Base-by-base conservation (phyloP, 2,329 filamentous ascomycete genomes). In the Pestalotiopsis sp. region DNA sequence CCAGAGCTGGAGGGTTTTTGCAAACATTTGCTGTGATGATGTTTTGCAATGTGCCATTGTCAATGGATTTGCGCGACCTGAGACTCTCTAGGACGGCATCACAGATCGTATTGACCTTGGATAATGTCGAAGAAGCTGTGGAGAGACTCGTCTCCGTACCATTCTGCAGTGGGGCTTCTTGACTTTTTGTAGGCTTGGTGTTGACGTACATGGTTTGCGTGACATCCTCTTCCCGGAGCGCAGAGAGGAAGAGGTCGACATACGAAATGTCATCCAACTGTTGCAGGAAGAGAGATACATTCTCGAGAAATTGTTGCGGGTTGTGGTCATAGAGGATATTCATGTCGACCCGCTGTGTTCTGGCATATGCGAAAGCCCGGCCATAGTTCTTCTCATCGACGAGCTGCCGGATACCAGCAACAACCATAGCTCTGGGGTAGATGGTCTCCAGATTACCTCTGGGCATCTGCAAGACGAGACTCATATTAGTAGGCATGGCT, bases 391-490 rank as follows among this genome's bases (percentile, higher is more conserved):
- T 93, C 39, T 88, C 84, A 67, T 94, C 92, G 65, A 99, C 93
- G 65, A 92, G 89, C 64, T 89, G 88, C 62, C 96, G 89, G 68
- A 99, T 97, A 31, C 94, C 95, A 2, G 94, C 94, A 63, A 99
- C 85, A 0, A 99, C 95, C 81, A 99, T 91, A 14, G 95, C 95
- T 69, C 96, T 89, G 17, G 96, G 96, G 76, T 91, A 98, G 64
- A 98, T 95, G 0, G 95, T 98, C 80, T 99, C 96, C 1, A 98
- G 83, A 73, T 99, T 99, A 23, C 96, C 96, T 75, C 96, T 88
- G 1, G 96, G 96, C 93, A 98, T 98, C 78, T 99, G 96, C 3
- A 99, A 84, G 0, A 97, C 89, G 9, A 99, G 84, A 66, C 90
- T 92, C 81, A 97, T 96, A 56, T 90, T 92, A 3, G 93, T 93